Conservation (phyloP, 1,284 basidiomycete genomes). For the Microbotryum violaceum region DNA sequence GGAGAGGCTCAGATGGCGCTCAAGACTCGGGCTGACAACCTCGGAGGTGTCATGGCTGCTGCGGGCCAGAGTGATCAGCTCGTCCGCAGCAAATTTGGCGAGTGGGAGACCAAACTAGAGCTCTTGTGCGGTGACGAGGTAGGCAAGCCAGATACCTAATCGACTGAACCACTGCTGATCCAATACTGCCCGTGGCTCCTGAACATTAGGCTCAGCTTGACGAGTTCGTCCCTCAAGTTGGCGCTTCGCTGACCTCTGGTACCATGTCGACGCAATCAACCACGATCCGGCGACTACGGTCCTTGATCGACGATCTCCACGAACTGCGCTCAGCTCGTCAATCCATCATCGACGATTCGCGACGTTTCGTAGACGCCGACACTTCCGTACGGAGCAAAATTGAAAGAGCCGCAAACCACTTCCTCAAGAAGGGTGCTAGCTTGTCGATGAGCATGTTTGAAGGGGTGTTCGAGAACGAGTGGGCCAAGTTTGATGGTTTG, state of each 20-base stretch:
- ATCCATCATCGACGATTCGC: conserved; percentile 53
- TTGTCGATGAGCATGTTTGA: not conserved
- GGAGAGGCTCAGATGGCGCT: conserved; percentile 70
- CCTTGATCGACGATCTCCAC: conserved; percentile 71
- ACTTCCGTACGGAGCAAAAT: too few relatives aligned
- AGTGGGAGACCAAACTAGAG: conserved; percentile 68
- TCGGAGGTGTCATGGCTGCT: conserved; percentile 62
- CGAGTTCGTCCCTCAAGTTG: too few relatives aligned
- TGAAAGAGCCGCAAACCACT: not conserved
- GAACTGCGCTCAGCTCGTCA: conserved; percentile 57
- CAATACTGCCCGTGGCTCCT: too few relatives aligned
- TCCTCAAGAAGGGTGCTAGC: too few relatives aligned
- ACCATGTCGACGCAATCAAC: too few relatives aligned
- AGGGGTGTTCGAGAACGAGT: too few relatives aligned
- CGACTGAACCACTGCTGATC: too few relatives aligned
- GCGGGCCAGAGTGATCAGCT: conserved; percentile 66
- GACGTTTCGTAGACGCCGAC: too few relatives aligned
- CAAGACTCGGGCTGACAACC: conserved; percentile 60
- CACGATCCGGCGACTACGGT: conserved; percentile 43
- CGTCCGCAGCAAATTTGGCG: conserved; percentile 72
- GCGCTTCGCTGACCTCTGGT: too few relatives aligned
- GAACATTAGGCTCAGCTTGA: too few relatives aligned
- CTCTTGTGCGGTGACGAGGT: conserved; percentile 47
- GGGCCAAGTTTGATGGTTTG: too few relatives aligned
- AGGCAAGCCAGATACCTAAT: conserved; percentile 1